phyloP scores from a whole-genome alignment of 2,329 filamentous ascomycete genomes.

The Xylariaceae sp. region DNA sequence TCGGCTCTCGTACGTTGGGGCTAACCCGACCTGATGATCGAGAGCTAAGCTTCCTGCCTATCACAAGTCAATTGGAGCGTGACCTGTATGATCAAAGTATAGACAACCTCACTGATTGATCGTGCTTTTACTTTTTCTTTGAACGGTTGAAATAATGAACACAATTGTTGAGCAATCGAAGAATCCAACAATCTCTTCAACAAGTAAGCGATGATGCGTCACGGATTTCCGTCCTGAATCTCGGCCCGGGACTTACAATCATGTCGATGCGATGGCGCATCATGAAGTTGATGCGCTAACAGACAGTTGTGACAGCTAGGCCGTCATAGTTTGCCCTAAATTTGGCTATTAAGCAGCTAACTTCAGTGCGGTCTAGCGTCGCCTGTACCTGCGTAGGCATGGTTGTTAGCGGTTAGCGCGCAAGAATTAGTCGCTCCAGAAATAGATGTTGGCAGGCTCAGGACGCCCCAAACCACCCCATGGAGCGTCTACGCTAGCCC shows the following conservation, averaged over 20 bases:
- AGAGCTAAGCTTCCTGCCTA: too few relatives aligned
- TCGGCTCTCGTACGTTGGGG: background rate
- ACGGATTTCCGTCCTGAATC: background rate
- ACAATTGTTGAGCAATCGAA: too few relatives aligned
- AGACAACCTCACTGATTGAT: too few relatives aligned
- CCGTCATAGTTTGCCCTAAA: background rate
- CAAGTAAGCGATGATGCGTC: too few relatives aligned
- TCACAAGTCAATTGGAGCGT: too few relatives aligned
- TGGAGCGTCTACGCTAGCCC: background rate
- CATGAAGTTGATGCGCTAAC: background rate
- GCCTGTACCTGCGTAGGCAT: background rate
- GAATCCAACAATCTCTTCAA: too few relatives aligned
- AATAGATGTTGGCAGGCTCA: background rate
- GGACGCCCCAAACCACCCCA: background rate
- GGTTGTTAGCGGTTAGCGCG: background rate
- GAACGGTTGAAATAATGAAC: too few relatives aligned
- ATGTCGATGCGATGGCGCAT: background rate
- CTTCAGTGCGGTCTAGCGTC: background rate
- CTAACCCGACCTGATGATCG: too few relatives aligned
- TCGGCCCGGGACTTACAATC: too few relatives aligned
- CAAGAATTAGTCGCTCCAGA: background rate
- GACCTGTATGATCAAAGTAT: too few relatives aligned
- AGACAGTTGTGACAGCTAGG: background rate
- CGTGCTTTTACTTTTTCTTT: too few relatives aligned
- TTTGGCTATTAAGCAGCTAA: background rate